These are phyloP conservation scores for Venturia pyrina DNA, from an alignment of 2,329 filamentous ascomycete genomes.

Conservation along the genomic window DNA sequence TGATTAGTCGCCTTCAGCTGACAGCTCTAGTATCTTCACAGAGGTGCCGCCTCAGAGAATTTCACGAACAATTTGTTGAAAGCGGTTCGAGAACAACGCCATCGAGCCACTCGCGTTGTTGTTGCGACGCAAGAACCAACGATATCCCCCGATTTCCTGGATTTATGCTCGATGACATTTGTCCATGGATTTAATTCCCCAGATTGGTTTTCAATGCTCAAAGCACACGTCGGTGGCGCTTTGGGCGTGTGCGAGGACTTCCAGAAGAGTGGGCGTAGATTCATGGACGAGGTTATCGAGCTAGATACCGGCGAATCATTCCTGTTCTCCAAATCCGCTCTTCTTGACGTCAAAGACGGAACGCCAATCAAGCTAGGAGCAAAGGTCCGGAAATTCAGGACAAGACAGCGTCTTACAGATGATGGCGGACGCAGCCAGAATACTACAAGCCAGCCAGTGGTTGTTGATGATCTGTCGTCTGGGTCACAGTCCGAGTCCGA, in stretches of 20 bases:
- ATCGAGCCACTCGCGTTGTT: slow-evolving; percentile 55
- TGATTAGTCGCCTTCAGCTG: too few relatives aligned
- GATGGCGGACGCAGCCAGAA: background rate
- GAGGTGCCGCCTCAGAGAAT: slow-evolving; percentile 1
- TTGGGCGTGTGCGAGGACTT: too few relatives aligned
- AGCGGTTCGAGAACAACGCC: slow-evolving; percentile 48
- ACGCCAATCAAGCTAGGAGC: background rate
- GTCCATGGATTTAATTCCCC: slow-evolving; percentile 64
- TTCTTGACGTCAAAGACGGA: slow-evolving; percentile 14
- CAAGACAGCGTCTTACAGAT: background rate
- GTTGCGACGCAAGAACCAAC: slow-evolving; percentile 73
- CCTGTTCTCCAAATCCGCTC: slow-evolving; percentile 22
- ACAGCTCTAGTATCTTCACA: slow-evolving; percentile 3
- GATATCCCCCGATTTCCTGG: slow-evolving; percentile 56
- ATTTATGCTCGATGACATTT: slow-evolving; percentile 61
- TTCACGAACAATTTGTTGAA: slow-evolving; percentile 6
- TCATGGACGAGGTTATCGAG: slow-evolving; percentile 21
- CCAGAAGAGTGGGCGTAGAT: background rate
- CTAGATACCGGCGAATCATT: slow-evolving; percentile 23
- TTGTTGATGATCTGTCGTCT: too few relatives aligned
- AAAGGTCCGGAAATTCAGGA: background rate
- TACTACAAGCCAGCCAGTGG: background rate
- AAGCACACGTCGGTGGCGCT: too few relatives aligned
- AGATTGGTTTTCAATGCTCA: too few relatives aligned
- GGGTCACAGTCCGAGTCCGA: too few relatives aligned